These are phyloP conservation scores for Ascosphaera acerosa DNA, from an alignment of 2,329 filamentous ascomycete genomes.

Conservation along the genomic window DNA sequence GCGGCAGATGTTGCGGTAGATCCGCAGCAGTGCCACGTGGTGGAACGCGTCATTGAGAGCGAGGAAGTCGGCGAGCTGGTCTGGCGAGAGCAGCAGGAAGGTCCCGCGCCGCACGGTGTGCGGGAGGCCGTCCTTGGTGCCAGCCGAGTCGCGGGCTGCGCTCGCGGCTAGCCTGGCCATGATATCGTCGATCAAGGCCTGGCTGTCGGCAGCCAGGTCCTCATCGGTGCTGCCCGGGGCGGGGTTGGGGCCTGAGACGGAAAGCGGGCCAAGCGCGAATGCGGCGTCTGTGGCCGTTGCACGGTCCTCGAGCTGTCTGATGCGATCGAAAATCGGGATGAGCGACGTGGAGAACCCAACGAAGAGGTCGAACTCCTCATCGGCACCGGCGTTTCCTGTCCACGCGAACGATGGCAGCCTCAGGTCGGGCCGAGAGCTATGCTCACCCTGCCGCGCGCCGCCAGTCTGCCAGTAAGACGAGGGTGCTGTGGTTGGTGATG, in stretches of 20 bases:
- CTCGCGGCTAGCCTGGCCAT: slow-evolving; percentile 4
- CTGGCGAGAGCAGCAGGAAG: slow-evolving; percentile 4
- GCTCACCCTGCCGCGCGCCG: no score
- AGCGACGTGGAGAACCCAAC: slow-evolving; percentile 6
- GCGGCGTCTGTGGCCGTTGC: slow-evolving; percentile 4
- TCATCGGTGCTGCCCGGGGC: slow-evolving; percentile 1
- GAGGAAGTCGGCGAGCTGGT: slow-evolving; percentile 5
- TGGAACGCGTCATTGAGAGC: slow-evolving; percentile 6
- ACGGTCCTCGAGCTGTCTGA: slow-evolving; percentile 3
- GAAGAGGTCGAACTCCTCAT: slow-evolving; percentile 6
- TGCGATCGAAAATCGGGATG: slow-evolving; percentile 5
- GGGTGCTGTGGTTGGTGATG: no score
- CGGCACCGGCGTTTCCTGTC: slow-evolving; percentile 3
- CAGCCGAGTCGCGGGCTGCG: slow-evolving; percentile 3
- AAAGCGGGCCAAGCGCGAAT: not conserved
- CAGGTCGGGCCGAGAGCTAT: not conserved
- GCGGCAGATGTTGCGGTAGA: slow-evolving; percentile 5
- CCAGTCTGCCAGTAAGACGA: slow-evolving; percentile 3
- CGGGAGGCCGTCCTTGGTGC: no score
- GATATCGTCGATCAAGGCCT: slow-evolving; percentile 4
- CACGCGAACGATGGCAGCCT: slow-evolving; percentile 2
- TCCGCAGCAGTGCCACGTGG: slow-evolving; percentile 6
- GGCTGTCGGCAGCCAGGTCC: slow-evolving; percentile 3
- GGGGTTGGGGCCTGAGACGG: not conserved
- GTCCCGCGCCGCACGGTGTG: no score